Conservation (phyloP, 176 grass and related monocot species). For the Oropetium thomaeum region DNA sequence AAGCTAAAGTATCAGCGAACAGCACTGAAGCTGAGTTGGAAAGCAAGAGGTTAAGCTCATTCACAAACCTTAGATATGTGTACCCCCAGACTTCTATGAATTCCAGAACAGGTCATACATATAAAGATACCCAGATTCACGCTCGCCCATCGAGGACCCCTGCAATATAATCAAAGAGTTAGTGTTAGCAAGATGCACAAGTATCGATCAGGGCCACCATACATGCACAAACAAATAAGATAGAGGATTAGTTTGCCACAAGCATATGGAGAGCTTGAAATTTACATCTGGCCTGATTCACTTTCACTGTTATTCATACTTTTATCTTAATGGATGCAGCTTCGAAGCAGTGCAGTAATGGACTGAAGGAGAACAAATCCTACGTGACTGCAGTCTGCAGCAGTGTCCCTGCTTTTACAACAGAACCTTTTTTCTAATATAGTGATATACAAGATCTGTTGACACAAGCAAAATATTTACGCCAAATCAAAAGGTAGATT, state of each 20-base stretch:
- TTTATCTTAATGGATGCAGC: neutral
- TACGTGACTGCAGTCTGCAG: neutral
- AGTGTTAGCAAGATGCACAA: neutral
- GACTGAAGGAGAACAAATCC: neutral
- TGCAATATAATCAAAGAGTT: slow-evolving; percentile 30
- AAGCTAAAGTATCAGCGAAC: neutral
- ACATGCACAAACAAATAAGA: neutral
- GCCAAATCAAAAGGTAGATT: neutral
- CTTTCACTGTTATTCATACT: neutral
- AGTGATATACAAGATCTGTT: neutral
- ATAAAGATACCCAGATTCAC: slow-evolving; percentile 97
- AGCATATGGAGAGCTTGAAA: neutral
- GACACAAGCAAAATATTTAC: neutral
- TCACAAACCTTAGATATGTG: slow-evolving; percentile 95
- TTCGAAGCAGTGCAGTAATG: neutral
- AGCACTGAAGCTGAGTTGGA: neutral
- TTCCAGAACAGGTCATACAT: slow-evolving; percentile 99
- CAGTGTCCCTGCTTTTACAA: neutral
- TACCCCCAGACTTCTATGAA: slow-evolving; percentile 97
- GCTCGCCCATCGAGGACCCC: slow-evolving; percentile 97
- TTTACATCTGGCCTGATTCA: neutral
- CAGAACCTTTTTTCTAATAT: neutral
- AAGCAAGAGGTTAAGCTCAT: slow-evolving; percentile 1
- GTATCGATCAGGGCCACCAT: neutral
- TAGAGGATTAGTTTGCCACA: neutral